Base-by-base conservation (phyloP, 2,329 filamentous ascomycete genomes). In the Fusarium luffae region DNA sequence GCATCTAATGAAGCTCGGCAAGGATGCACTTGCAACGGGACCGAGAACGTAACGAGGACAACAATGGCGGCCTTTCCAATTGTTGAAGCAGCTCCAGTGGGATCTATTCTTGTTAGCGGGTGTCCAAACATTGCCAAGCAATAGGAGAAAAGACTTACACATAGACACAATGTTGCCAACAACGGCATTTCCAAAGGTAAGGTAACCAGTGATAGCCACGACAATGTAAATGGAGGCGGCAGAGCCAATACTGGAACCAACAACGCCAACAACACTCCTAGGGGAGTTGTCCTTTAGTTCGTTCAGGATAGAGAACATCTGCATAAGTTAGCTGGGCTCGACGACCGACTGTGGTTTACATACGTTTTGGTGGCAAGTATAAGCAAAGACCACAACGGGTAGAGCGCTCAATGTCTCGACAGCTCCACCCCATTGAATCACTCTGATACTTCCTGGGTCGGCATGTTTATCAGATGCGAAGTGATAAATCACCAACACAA, bases 231-330 rank as follows among this genome's bases (percentile, higher is more conserved):
- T 90, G 19, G 85, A 86, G 14, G 93, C 93, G n/a, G 95, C 93
- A 30, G 92, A 91, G 21, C 96, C 96, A 73, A 97, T 97, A 74
- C 94, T 97, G 6, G 91, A 87, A 23, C 86, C 84, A 14, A 98
- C 90, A 11, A 99, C 94, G 18, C 88, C 87, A 1, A 93, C 91
- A 10, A 95, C 91, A 67, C 91, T 84, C 19, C 78, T 81, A 21
- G 93, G 93, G 5, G 92, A 92, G 79, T 94, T 93, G 77, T 97
- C 90, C 62, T 89, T 86, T 71, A 99, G 93, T 81, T 99, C 96
- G 76, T 99, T 99, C 46, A 99, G 83, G 71, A 99, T 97, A 13
- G 95, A 97, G 79, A 99, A 99, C 96, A 99, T 99, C 93, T 96
- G 72, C 30, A 2, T 16, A 30, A 11, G 23, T 58, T 58, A 74